These are phyloP conservation scores for Populus pruinosa DNA, from an alignment of 345 rosid genomes.

Conservation along the genomic window DNA sequence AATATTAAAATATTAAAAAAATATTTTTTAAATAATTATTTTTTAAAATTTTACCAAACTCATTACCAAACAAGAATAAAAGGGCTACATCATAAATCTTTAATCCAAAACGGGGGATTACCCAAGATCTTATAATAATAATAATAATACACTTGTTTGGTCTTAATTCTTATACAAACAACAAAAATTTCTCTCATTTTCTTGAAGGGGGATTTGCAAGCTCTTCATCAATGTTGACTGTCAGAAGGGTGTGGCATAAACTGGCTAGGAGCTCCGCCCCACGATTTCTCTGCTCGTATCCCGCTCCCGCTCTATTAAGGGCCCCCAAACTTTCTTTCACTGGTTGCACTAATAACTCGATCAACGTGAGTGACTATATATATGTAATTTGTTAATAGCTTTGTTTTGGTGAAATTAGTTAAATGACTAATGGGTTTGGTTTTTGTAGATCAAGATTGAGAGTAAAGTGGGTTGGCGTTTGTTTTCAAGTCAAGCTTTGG, in stretches of 20 bases:
- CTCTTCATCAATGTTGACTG: conserved; percentile 25
- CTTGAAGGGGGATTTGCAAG: not conserved
- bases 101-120: too few species aligned
- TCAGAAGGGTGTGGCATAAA: conserved; percentile 28
- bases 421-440: not conserved
- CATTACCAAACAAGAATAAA: too few species aligned
- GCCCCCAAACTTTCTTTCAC: not conserved
- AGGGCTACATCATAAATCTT: too few species aligned
- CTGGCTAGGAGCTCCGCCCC: conserved; percentile 19
- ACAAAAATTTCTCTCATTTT: not conserved
- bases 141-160: too few species aligned
- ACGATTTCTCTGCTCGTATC: conserved; percentile 14
- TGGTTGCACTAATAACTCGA: not conserved
- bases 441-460: not conserved
- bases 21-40: too few species aligned
- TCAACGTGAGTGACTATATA: conserved; percentile 32
- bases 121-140: too few species aligned
- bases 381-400: not conserved
- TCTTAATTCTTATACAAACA: not conserved
- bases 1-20: too few species aligned
- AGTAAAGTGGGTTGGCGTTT: conserved; percentile 31
- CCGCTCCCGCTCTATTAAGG: conserved; percentile 6
- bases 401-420: not conserved
- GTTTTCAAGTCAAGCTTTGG: conserved; percentile 52
- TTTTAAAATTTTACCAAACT: too few species aligned